phyloP scores from a whole-genome alignment of 371 early-diverging fungal species.

The Mucor saturninus region DNA sequence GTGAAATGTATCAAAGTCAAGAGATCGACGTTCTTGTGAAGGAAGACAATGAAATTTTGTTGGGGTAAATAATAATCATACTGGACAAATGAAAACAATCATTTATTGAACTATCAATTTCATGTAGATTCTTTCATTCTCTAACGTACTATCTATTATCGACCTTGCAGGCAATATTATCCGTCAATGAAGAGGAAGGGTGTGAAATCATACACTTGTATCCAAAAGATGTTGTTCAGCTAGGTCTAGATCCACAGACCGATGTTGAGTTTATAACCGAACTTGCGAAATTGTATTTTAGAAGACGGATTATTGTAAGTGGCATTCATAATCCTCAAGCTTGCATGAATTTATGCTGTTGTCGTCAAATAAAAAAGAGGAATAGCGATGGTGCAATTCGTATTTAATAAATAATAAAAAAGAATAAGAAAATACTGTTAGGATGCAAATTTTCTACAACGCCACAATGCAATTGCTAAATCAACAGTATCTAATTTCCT shows the following conservation, averaged over 20 bases:
- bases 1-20: constrained; percentile 6
- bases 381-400: not conserved
- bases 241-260: constrained; percentile 50
- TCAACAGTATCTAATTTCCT: constrained; percentile 16
- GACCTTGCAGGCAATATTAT: constrained; percentile 35
- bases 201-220: constrained; percentile 25
- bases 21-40: not conserved
- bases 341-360: constrained; percentile 5
- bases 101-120: not conserved
- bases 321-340: constrained; percentile 18
- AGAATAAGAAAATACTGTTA: not conserved
- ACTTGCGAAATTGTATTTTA: constrained; percentile 50
- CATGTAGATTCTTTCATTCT: constrained; percentile 47
- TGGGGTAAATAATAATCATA: not conserved
- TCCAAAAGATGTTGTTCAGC: constrained; percentile 46
- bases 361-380: not conserved
- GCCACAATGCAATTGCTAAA: constrained; percentile 24
- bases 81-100: not conserved
- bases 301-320: constrained; percentile 33
- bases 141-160: constrained; percentile 39
- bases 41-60: constrained; percentile 7
- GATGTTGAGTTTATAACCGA: constrained; percentile 50
- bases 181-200: constrained; percentile 29
- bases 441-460: constrained; percentile 15
- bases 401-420: constrained; percentile 11